Conservation (phyloP, 768 basidiomycete genomes). For the Bullera alba region DNA sequence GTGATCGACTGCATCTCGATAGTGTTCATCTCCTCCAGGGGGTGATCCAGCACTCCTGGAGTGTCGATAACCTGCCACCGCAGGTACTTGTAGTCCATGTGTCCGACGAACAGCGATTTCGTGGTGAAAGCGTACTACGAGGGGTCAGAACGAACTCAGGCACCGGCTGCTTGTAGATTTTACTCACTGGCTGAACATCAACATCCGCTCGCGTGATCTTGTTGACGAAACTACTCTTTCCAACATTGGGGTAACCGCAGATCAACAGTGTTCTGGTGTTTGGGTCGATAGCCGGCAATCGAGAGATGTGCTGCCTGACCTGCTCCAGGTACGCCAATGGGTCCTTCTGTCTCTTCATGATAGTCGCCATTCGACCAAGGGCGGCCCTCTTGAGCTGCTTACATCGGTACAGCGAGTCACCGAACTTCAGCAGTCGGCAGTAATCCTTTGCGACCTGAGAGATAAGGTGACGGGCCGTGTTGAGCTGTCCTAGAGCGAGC, state of each 20-base stretch:
- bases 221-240: conserved; percentile 99
- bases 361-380: conserved; percentile 97
- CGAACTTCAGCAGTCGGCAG: conserved; percentile 91
- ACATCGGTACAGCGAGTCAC: conserved; percentile 93
- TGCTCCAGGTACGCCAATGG: conserved; percentile 97
- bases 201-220: conserved; percentile 99
- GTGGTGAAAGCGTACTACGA: conserved; percentile 87
- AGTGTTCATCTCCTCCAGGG: conserved; percentile 99
- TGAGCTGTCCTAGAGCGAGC: conserved; percentile 91
- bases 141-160: background rate
- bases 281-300: conserved; percentile 95
- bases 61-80: conserved; percentile 99
- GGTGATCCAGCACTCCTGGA: conserved; percentile 94
- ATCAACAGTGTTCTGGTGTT: conserved; percentile 95
- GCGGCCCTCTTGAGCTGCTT: conserved; percentile 98
- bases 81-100: conserved; percentile 97
- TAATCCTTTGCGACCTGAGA: conserved; percentile 97
- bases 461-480: conserved; percentile 90
- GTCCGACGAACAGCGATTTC: conserved; percentile 95
- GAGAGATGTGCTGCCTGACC: conserved; percentile 97
- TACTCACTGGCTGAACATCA: conserved; percentile 78
- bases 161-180: no score
- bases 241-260: conserved; percentile 98
- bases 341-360: conserved; percentile 98
- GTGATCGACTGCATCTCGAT: conserved; percentile 99